Evolutionary conservation across 2,329 filamentous ascomycete species (phyloP).

Genomic region (Dichotomopilus funicola): DNA sequence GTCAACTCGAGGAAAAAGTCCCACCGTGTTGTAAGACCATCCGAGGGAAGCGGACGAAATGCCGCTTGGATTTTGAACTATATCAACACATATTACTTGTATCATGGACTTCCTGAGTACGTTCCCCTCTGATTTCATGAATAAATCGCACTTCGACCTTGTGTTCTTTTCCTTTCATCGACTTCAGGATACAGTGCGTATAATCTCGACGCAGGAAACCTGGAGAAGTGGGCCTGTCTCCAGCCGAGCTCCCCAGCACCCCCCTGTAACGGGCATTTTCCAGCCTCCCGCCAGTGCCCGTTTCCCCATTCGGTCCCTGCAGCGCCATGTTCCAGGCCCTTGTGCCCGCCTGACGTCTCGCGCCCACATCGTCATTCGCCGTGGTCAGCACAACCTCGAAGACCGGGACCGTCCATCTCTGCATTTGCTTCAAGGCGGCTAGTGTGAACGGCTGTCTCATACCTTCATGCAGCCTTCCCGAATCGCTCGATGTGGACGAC

Average conservation of each 20-base stretch:
- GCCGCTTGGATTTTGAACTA: too few relatives aligned
- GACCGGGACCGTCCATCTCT: too few relatives aligned
- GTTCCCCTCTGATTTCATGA: too few relatives aligned
- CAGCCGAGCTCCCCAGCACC: neutral
- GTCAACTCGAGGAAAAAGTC: too few relatives aligned
- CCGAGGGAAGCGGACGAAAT: too few relatives aligned
- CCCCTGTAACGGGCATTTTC: neutral
- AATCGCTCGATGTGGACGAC: constrained; percentile 8
- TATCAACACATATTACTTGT: too few relatives aligned
- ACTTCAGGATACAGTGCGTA: too few relatives aligned
- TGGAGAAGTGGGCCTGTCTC: neutral
- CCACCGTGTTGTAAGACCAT: too few relatives aligned
- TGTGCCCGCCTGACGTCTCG: neutral
- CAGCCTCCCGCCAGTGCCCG: neutral
- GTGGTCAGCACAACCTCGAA: neutral
- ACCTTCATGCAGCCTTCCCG: too few relatives aligned
- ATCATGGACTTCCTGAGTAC: too few relatives aligned
- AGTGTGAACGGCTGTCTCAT: too few relatives aligned
- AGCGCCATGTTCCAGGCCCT: constrained; percentile 5
- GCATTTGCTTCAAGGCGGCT: too few relatives aligned
- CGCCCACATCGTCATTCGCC: constrained; percentile 1
- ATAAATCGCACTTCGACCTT: neutral
- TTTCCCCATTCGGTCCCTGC: neutral
- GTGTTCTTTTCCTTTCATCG: neutral
- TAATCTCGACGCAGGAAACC: neutral